Evolutionary conservation across 2,329 filamentous ascomycete species (phyloP).

Genomic region (Talaromyces sp.): DNA sequence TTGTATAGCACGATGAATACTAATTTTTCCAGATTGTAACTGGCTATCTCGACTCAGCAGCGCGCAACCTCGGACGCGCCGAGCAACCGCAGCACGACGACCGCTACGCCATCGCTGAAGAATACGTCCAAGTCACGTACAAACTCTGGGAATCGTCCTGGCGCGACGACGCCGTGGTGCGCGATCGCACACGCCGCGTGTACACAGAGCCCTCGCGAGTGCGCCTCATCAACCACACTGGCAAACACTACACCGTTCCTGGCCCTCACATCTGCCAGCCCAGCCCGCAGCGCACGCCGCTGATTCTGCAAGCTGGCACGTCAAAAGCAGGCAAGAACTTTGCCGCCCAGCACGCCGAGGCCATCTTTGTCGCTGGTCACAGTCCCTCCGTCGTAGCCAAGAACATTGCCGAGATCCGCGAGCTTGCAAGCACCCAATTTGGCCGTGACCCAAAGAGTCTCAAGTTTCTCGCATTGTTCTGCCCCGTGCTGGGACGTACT

Average conservation of each 20-base stretch:
- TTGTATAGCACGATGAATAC: too few species aligned
- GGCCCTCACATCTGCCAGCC: slow-evolving; percentile 65
- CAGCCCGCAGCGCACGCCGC: slow-evolving; percentile 62
- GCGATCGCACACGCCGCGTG: slow-evolving; percentile 54
- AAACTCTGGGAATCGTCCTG: slow-evolving; percentile 66
- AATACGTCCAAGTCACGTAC: slow-evolving; percentile 61
- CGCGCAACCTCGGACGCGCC: slow-evolving; percentile 56
- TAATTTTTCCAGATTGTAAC: slow-evolving; percentile 53
- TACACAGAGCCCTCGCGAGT: slow-evolving; percentile 58
- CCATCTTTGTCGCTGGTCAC: slow-evolving; percentile 65
- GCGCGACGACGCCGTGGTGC: slow-evolving; percentile 61
- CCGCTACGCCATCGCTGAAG: slow-evolving; percentile 60
- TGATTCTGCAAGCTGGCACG: slow-evolving; percentile 67
- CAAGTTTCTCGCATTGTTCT: slow-evolving; percentile 65
- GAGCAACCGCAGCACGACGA: slow-evolving; percentile 61
- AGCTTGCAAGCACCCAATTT: slow-evolving; percentile 47
- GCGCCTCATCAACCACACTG: slow-evolving; percentile 61
- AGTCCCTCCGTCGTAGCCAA: slow-evolving; percentile 58
- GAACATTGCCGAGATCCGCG: slow-evolving; percentile 60
- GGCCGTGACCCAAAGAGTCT: slow-evolving; percentile 58
- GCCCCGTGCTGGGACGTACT: slow-evolving; percentile 60
- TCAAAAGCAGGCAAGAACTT: slow-evolving; percentile 63
- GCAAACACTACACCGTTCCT: slow-evolving; percentile 60
- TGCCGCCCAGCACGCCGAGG: slow-evolving; percentile 66
- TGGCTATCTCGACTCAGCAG: slow-evolving; percentile 63